Base-by-base conservation (phyloP, 345 rosid species). In the Excoecaria cochinchinensis region DNA sequence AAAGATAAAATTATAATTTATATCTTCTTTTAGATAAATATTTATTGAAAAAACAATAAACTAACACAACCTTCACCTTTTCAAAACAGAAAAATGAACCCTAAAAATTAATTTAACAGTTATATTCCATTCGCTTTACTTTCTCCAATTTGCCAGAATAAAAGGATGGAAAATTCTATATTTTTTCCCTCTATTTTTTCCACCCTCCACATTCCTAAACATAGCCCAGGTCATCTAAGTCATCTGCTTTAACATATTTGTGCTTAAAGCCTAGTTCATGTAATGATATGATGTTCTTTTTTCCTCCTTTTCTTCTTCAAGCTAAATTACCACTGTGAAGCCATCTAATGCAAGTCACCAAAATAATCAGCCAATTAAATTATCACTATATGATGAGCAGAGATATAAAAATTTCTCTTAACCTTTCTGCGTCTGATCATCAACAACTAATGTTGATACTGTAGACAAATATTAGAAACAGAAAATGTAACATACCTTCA, bases 401-500 rank as follows among this genome's bases (percentile, higher is more conserved):
- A 73, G 59, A 71, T 51, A 52, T 22, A 47, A 16, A 65, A n/a
- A 14, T 57, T n/a, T 65, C 38, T 19, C 8, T 70, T 38, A 51
- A 42, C 6, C 68, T 55, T 58, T 22, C 25, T 12, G n/a, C 0
- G 42, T 59, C 48, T 14, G 39, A 63, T 15, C 31, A 51, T 31
- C 21, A 63, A 42, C 17, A 21, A 19, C 8, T 22, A 14, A 2
- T 14, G 46, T 21, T 17, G 14, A 70, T 31, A 64, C 24, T 38
- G 46, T 65, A 75, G 48, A 63, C 25, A 56, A 69, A 72, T 47
- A 48, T 22, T 47, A 63, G 25, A 48, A 47, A 38, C 38, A 77
- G 22, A 68, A 84, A 64, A 8, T 42, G 8, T 44, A 1, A 66
- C 67, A 57, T 80, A 94, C 98, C 95, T 91, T 88, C 73, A 87